phyloP scores from a whole-genome alignment of 1,284 basidiomycete genomes.

The Cronartium ribicola region DNA sequence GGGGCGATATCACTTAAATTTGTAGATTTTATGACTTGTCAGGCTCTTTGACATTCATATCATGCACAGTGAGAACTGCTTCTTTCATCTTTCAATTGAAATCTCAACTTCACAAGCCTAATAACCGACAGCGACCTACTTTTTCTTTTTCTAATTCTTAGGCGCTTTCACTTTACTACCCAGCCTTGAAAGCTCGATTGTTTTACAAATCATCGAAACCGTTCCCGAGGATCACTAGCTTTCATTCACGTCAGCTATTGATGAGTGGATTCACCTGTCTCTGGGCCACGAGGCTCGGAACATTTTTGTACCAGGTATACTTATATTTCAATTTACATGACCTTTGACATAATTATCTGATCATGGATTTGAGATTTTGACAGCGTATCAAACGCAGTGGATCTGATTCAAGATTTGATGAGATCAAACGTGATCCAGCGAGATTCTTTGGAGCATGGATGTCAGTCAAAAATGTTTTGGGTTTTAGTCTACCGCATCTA shows the following conservation, averaged over 20 bases:
- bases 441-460: constrained; percentile 67
- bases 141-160: background rate
- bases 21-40: constrained; percentile 33
- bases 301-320: constrained; percentile 61
- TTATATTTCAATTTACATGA: background rate
- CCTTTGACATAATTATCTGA: background rate
- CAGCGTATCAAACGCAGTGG: constrained; percentile 57
- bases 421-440: constrained; percentile 62
- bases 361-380: constrained; percentile 48
- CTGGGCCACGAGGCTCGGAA: constrained; percentile 64
- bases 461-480: constrained; percentile 11
- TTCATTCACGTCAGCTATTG: constrained; percentile 63
- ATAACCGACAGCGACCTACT: background rate
- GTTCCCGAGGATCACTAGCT: constrained; percentile 45
- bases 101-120: background rate
- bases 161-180: constrained; percentile 37
- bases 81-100: background rate
- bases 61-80: constrained; percentile 12
- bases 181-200: constrained; percentile 6
- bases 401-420: constrained; percentile 66
- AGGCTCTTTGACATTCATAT: constrained; percentile 31
- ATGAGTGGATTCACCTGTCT: constrained; percentile 59
- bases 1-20: background rate
- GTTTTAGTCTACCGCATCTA: background rate
- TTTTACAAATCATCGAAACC: constrained; percentile 6